These are phyloP conservation scores for Suaeda aralocaspica DNA, from an alignment of 148 eudicot species.

Conservation along the genomic window DNA sequence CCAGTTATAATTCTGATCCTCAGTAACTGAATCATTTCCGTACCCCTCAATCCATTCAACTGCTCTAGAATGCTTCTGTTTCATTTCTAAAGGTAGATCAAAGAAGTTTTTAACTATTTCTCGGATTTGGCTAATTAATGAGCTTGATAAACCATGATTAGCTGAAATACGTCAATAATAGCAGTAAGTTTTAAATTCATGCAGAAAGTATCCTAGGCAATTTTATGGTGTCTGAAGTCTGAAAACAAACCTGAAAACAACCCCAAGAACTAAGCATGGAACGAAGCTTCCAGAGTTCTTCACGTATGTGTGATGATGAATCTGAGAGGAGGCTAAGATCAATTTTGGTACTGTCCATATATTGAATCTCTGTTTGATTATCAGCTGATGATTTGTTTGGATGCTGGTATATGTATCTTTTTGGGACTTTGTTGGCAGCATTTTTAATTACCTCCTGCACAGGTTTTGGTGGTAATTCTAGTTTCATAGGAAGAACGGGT, in stretches of 20 bases:
- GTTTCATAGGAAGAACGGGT: not conserved
- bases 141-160: too few relatives aligned
- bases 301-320: constrained; percentile 18
- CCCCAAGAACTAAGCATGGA: constrained; percentile 36
- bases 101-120: too few relatives aligned
- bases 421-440: constrained; percentile 23
- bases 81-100: too few relatives aligned
- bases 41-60: too few relatives aligned
- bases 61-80: too few relatives aligned
- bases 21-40: too few relatives aligned
- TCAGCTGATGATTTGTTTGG: constrained; percentile 2
- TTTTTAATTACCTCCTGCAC: constrained; percentile 36
- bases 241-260: constrained; percentile 38
- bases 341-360: constrained; percentile 30
- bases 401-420: constrained; percentile 28
- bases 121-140: too few relatives aligned
- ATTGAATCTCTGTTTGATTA: not conserved
- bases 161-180: too few relatives aligned
- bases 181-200: too few relatives aligned
- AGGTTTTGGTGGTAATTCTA: constrained; percentile 25
- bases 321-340: constrained; percentile 36
- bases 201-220: too few relatives aligned
- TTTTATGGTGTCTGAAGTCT: not conserved
- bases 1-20: too few relatives aligned
- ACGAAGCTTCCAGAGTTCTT: constrained; percentile 34